These are phyloP conservation scores for Heliamphora pulchella DNA, from an alignment of 179 eudicot species.

Conservation along the genomic window DNA sequence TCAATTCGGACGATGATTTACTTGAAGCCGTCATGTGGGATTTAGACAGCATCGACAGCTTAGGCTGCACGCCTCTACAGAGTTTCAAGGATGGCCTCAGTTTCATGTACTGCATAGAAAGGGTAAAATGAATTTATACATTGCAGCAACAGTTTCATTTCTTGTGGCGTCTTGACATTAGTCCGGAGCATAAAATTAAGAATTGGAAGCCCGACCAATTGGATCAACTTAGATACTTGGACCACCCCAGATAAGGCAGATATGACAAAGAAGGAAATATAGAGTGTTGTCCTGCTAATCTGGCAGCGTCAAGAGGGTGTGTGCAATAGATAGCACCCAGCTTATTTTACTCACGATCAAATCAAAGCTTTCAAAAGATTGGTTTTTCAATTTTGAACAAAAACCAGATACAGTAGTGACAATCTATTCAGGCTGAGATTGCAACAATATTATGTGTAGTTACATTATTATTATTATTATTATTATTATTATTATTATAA, in stretches of 20 bases:
- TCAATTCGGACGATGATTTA: conserved; percentile 34
- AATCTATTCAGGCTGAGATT: not conserved
- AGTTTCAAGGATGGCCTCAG: conserved; percentile 47
- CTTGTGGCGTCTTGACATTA: not conserved
- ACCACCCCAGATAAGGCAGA: not conserved
- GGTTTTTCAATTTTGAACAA: not conserved
- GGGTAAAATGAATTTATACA: not conserved
- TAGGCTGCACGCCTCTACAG: conserved; percentile 37
- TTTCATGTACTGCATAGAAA: conserved; percentile 44
- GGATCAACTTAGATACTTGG: not conserved
- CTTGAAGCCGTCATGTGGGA: conserved; percentile 31
- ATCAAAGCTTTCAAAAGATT: not conserved
- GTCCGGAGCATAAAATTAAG: not conserved
- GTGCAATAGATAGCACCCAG: not conserved
- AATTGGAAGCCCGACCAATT: not conserved
- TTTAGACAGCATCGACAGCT: conserved; percentile 27
- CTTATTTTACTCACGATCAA: not conserved
- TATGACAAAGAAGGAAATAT: not conserved
- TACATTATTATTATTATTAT: no score
- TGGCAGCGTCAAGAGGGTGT: not conserved
- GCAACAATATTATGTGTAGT: not conserved
- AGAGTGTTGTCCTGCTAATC: not conserved
- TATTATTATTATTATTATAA: no score
- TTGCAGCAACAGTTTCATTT: not conserved
- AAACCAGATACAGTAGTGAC: not conserved